phyloP scores from a whole-genome alignment of 2,329 filamentous ascomycete species.

The Helotiales sp. region DNA sequence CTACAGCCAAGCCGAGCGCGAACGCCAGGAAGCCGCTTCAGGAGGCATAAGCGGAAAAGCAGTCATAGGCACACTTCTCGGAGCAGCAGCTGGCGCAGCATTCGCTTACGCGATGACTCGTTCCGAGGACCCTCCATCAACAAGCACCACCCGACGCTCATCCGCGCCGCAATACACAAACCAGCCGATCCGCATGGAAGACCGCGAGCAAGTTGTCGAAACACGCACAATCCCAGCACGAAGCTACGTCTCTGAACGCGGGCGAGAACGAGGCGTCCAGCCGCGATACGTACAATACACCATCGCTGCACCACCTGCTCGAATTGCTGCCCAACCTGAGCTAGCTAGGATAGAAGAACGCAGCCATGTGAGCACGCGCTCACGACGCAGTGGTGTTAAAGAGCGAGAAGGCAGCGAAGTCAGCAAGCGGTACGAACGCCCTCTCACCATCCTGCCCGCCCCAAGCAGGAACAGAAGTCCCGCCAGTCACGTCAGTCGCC shows the following conservation, averaged over 20 bases:
- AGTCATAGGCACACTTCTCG: slow-evolving; percentile 76
- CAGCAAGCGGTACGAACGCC: neutral
- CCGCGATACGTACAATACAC: slow-evolving; percentile 29
- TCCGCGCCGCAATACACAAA: slow-evolving; percentile 22
- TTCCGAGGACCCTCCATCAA: slow-evolving; percentile 50
- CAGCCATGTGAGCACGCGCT: slow-evolving; percentile 14
- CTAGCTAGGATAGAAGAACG: slow-evolving; percentile 28
- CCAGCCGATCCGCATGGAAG: slow-evolving; percentile 19
- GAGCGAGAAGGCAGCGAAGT: slow-evolving; percentile 10
- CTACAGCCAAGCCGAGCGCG: slow-evolving; percentile 13
- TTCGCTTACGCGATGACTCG: slow-evolving; percentile 76
- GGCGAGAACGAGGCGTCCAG: slow-evolving; percentile 11
- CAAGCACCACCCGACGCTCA: slow-evolving; percentile 1
- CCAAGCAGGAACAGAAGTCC: slow-evolving; percentile 3
- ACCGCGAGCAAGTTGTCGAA: slow-evolving; percentile 23
- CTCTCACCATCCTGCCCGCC: slow-evolving; percentile 10
- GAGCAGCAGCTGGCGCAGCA: slow-evolving; percentile 77
- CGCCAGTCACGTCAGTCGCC: neutral
- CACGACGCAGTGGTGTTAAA: neutral
- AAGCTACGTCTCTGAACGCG: slow-evolving; percentile 20
- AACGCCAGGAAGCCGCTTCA: neutral
- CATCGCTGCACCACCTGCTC: slow-evolving; percentile 4
- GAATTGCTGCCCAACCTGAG: neutral
- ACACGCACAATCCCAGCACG: slow-evolving; percentile 22
- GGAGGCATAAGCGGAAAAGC: slow-evolving; percentile 61